Evolutionary conservation across 163 green algal species (phyloP).

Genomic region (Scenedesmus sp.): DNA sequence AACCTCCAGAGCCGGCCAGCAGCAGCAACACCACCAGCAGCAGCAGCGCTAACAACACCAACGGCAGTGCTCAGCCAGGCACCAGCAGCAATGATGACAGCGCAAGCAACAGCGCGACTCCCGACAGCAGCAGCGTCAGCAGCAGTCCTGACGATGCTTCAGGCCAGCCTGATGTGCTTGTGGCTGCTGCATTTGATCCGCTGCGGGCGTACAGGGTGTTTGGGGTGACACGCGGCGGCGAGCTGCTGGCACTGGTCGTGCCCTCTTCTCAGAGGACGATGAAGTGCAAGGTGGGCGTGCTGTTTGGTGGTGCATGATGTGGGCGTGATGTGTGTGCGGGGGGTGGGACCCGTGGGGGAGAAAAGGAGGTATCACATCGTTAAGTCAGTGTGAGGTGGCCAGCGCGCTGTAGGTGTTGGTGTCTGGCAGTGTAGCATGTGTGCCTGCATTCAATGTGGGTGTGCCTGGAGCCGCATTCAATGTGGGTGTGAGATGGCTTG

Average conservation of each 20-base stretch:
- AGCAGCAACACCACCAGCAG: constrained; percentile 16
- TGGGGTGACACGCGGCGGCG: constrained; percentile 43
- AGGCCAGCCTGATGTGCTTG: constrained; percentile 24
- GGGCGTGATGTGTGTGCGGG: too few relatives aligned
- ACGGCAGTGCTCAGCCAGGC: neutral
- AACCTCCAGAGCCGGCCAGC: neutral
- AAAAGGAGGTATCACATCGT: too few relatives aligned
- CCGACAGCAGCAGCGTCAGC: constrained; percentile 22
- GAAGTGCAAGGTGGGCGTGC: constrained; percentile 30
- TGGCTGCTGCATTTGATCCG: constrained; percentile 44
- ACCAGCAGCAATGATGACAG: neutral
- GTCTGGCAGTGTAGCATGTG: too few relatives aligned
- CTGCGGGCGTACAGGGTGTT: neutral
- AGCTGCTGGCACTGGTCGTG: constrained; percentile 45
- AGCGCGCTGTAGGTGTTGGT: too few relatives aligned
- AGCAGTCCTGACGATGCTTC: neutral
- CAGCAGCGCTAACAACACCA: constrained; percentile 19
- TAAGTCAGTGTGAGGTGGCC: too few relatives aligned
- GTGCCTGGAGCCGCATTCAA: too few relatives aligned
- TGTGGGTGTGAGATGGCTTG: too few relatives aligned
- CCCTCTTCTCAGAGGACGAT: neutral
- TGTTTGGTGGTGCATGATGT: neutral
- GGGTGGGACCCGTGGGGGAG: too few relatives aligned
- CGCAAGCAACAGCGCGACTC: too few relatives aligned
- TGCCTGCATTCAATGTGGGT: too few relatives aligned